Percentiles rank a stretch among this genome's conserved stretches.
These are phyloP conservation scores for Passalora sequoiae DNA, from an alignment of 2,329 filamentous ascomycete species.

Conservation along the genomic window DNA sequence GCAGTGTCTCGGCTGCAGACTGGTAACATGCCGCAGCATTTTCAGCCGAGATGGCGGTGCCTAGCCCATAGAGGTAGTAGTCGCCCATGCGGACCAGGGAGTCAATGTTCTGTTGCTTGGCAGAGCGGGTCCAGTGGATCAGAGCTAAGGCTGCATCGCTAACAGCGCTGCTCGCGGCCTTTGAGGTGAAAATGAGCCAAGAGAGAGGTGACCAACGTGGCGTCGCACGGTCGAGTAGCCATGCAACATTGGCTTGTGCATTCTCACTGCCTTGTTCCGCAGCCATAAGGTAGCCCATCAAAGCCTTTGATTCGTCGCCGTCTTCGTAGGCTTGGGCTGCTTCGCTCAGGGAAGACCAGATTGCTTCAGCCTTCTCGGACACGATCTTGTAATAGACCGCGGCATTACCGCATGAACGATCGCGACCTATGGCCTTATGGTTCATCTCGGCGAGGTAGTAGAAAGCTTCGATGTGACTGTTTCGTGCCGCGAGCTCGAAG, in stretches of 20 bases:
- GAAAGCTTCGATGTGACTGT: slow-evolving; percentile 79
- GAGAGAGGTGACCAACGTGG: slow-evolving; percentile 16
- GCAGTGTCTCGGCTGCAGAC: slow-evolving; percentile 82
- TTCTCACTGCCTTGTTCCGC: slow-evolving; percentile 89
- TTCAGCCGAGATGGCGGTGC: slow-evolving; percentile 58
- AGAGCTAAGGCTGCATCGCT: slow-evolving; percentile 65
- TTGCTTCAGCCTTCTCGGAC: slow-evolving; percentile 80
- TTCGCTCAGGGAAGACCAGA: slow-evolving; percentile 75
- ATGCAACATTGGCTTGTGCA: slow-evolving; percentile 85
- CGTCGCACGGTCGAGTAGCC: slow-evolving; percentile 64
- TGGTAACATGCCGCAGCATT: slow-evolving; percentile 93
- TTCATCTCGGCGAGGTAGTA: slow-evolving; percentile 90
- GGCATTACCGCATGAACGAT: slow-evolving; percentile 71
- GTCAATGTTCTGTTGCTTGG: slow-evolving; percentile 88
- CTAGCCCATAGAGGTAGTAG: slow-evolving; percentile 84
- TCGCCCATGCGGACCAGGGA: slow-evolving; percentile 97
- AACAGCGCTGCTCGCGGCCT: slow-evolving; percentile 39
- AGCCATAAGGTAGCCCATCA: slow-evolving; percentile 77
- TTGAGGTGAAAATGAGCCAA: slow-evolving; percentile 14
- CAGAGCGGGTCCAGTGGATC: slow-evolving; percentile 91
- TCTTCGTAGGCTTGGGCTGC: slow-evolving; percentile 76
- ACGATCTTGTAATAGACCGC: slow-evolving; percentile 84
- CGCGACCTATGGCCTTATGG: slow-evolving; percentile 71
- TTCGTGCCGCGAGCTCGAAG: slow-evolving; percentile 79
- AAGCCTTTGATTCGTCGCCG: slow-evolving; percentile 72